A percentile compares a stretch with the other conserved stretches of the same genome.
Evolutionary conservation across 257 asterid genomes (phyloP).

Genomic region (Solanum megistacrolobum): DNA sequence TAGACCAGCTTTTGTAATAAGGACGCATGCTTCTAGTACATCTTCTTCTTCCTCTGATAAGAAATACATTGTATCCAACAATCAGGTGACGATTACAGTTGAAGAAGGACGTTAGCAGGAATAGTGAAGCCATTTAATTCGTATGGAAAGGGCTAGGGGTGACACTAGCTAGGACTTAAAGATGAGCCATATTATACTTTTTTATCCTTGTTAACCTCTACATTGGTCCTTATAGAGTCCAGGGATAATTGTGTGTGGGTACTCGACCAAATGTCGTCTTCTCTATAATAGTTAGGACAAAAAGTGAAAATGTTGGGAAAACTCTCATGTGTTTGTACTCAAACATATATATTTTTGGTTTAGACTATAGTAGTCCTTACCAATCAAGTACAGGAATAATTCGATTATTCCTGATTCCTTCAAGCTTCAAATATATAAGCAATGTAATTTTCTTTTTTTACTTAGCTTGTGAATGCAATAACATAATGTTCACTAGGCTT

Average conservation of each 20-base stretch:
- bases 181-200: not conserved
- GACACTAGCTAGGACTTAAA: not conserved
- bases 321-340: not conserved
- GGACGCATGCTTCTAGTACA: not conserved
- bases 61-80: not conserved
- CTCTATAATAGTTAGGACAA: not conserved
- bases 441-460: no score
- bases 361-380: not conserved
- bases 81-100: not conserved
- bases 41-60: not conserved
- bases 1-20: constrained; percentile 9
- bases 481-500: no score
- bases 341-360: not conserved
- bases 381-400: not conserved
- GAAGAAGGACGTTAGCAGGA: not conserved
- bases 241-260: not conserved
- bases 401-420: no score
- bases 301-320: not conserved
- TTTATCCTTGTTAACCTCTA: not conserved
- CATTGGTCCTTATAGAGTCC: not conserved
- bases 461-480: no score
- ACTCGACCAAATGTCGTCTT: not conserved
- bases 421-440: no score
- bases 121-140: not conserved
- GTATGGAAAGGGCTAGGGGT: not conserved